These are phyloP conservation scores for Microstegium vimineum DNA, from an alignment of 176 grass and related monocot genomes.

Conservation along the genomic window DNA sequence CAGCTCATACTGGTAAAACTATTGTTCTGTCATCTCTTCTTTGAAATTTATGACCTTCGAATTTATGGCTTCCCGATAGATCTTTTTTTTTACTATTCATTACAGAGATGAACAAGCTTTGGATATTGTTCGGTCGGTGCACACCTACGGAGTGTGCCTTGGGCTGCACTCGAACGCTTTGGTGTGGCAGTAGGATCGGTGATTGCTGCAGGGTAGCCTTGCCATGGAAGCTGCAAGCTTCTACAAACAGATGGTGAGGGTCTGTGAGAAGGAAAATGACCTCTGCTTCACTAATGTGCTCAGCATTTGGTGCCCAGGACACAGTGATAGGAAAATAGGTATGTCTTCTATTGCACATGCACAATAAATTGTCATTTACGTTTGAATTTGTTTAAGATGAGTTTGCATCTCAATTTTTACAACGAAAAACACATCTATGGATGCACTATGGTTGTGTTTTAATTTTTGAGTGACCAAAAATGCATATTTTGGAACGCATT, in stretches of 20 bases:
- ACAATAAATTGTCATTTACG: background rate
- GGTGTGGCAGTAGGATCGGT: conserved; percentile 18
- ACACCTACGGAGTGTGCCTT: conserved; percentile 20
- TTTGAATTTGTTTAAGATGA: background rate
- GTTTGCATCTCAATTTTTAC: background rate
- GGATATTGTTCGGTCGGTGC: conserved; percentile 26
- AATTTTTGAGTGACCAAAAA: background rate
- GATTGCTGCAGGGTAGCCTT: conserved; percentile 1
- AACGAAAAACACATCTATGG: background rate
- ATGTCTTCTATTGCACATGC: background rate
- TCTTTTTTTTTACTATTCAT: background rate
- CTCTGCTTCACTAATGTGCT: conserved; percentile 12
- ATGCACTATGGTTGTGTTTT: background rate
- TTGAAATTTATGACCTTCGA: background rate
- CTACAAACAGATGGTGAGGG: conserved; percentile 17
- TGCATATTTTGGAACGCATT: background rate
- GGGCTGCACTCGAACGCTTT: conserved; percentile 27
- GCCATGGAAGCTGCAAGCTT: background rate
- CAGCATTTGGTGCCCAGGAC: background rate
- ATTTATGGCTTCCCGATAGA: background rate
- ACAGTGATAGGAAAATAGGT: background rate
- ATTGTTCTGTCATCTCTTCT: background rate
- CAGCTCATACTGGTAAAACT: conserved; percentile 4
- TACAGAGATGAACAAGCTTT: background rate
- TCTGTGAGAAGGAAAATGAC: conserved; percentile 7